Percentiles rank a stretch among this genome's conserved stretches.
phyloP scores from a whole-genome alignment of 2,329 filamentous ascomycete species.

The Bipolaris sorokiniana region DNA sequence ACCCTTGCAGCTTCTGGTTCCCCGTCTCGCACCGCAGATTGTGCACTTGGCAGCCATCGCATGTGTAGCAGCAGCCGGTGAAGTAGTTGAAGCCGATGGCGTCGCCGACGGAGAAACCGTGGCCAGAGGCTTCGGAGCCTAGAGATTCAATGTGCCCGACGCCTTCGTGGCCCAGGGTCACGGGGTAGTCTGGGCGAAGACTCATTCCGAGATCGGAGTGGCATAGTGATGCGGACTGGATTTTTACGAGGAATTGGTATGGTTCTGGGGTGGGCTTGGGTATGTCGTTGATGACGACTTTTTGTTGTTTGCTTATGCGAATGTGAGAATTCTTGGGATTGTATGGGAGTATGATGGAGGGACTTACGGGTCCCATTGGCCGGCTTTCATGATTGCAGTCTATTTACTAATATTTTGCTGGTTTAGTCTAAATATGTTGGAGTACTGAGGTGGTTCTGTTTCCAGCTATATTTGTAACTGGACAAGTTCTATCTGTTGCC shows the following conservation, averaged over 20 bases:
- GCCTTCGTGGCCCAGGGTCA: conserved; percentile 56
- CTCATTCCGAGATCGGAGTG: conserved; percentile 38
- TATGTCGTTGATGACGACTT: conserved; percentile 40
- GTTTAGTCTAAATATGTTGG: too few relatives aligned
- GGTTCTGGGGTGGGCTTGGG: conserved; percentile 29
- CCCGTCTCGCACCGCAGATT: conserved; percentile 51
- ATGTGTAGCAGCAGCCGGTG: conserved; percentile 55
- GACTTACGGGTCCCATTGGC: conserved; percentile 15
- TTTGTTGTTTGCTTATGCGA: conserved; percentile 28
- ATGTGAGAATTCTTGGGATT: not conserved
- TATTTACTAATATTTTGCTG: not conserved
- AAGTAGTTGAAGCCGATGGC: conserved; percentile 57
- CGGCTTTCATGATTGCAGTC: conserved; percentile 8
- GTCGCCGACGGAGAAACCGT: conserved; percentile 54
- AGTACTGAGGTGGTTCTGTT: not conserved
- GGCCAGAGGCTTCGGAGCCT: conserved; percentile 39
- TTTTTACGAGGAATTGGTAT: conserved; percentile 41
- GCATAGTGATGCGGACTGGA: conserved; percentile 41
- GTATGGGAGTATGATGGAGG: too few relatives aligned
- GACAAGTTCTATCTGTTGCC: not conserved
- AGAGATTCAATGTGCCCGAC: conserved; percentile 53
- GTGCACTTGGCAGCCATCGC: conserved; percentile 55
- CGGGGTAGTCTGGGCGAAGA: conserved; percentile 34
- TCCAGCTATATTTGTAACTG: not conserved
- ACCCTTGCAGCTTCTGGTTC: conserved; percentile 52